Conservation (phyloP, 331 rosid species). For the Telfairia occidentalis region DNA sequence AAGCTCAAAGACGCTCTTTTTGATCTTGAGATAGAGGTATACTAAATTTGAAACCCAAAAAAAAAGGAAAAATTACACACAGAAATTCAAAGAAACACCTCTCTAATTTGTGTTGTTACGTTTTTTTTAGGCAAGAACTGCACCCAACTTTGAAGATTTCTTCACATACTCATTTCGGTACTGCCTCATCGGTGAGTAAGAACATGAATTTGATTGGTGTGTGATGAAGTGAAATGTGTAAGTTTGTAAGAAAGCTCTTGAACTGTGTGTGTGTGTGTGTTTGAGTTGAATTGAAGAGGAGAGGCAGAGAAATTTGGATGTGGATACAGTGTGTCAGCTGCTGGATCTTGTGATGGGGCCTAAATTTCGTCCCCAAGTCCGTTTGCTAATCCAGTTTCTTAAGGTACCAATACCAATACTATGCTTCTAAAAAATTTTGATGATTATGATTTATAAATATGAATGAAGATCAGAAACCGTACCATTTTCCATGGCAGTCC, state of each 20-base stretch:
- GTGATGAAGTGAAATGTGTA: not conserved
- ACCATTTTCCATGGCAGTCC: slow-evolving; percentile 11
- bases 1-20: slow-evolving; percentile 40
- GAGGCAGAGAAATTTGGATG: slow-evolving; percentile 48
- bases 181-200: slow-evolving; percentile 45
- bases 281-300: slow-evolving; percentile 39
- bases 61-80: no score
- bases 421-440: no score
- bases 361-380: slow-evolving; percentile 36
- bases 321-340: slow-evolving; percentile 43
- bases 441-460: no score
- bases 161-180: slow-evolving; percentile 46
- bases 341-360: slow-evolving; percentile 40
- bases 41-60: no score
- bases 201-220: slow-evolving; percentile 12
- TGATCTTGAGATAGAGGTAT: slow-evolving; percentile 48
- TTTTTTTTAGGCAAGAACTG: slow-evolving; percentile 19
- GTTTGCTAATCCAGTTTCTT: slow-evolving; percentile 33
- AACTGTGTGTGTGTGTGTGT: no score
- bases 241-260: no score
- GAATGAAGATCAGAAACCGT: no score
- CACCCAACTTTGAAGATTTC: slow-evolving; percentile 43
- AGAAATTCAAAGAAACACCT: no score
- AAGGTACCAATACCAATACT: slow-evolving; percentile 39
- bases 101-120: no score